These are phyloP conservation scores for Euptelea pleiosperma DNA, from an alignment of 164 flowering plant genomes.

Conservation along the genomic window DNA sequence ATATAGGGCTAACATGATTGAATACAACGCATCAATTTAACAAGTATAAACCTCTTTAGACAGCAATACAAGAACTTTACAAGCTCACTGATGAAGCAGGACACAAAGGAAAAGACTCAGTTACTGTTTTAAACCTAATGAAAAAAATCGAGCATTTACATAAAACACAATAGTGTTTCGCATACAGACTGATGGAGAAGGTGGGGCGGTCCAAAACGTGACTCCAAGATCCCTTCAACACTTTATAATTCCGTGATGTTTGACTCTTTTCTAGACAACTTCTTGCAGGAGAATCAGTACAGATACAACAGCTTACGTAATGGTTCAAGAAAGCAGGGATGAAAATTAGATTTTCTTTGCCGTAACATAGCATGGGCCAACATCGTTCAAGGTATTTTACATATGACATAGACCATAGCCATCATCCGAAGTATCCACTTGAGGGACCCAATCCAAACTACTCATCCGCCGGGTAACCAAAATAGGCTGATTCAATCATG, in stretches of 20 bases:
- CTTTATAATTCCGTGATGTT: not conserved
- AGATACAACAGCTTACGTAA: conserved; percentile 1
- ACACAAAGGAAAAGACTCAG: not conserved
- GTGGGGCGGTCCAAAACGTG: not conserved
- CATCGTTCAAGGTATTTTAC: not conserved
- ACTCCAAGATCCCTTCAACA: too few species aligned
- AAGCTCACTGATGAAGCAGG: not conserved
- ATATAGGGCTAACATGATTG: not conserved
- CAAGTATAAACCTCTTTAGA: not conserved
- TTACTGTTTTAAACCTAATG: not conserved
- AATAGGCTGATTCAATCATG: conserved; percentile 34
- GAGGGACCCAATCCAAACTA: conserved; percentile 29
- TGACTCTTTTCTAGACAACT: not conserved
- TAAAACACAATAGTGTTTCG: not conserved
- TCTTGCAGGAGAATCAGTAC: not conserved
- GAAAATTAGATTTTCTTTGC: conserved; percentile 3
- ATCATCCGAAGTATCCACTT: conserved; percentile 27
- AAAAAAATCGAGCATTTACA: not conserved
- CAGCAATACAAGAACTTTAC: conserved; percentile 1
- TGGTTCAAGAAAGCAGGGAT: not conserved
- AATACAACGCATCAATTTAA: not conserved
- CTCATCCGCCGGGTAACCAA: conserved; percentile 36
- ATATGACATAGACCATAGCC: conserved; percentile 27
- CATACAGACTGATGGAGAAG: not conserved
- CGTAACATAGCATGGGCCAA: conserved; percentile 3